A percentile compares a stretch with the other conserved stretches of the same genome.
phyloP scores from a whole-genome alignment of 2,329 filamentous ascomycete genomes.

The Byssothecium circinans region DNA sequence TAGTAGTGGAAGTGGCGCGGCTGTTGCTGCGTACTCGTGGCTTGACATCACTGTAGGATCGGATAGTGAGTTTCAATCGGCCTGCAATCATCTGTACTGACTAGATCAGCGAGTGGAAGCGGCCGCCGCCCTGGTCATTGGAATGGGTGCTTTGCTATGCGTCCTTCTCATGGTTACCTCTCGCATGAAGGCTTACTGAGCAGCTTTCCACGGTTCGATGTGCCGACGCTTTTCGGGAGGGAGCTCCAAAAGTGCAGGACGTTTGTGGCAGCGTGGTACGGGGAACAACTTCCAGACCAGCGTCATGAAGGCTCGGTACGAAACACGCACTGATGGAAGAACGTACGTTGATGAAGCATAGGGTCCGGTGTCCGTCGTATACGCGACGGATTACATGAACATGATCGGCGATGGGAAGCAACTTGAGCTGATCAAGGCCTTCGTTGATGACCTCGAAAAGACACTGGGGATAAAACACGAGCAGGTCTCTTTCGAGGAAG shows the following conservation, averaged over 20 bases:
- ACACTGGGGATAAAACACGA: neutral
- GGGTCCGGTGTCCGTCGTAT: no score
- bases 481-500: constrained; percentile 1
- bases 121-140: constrained; percentile 1
- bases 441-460: neutral
- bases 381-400: neutral
- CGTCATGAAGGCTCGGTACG: no score
- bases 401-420: neutral
- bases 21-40: constrained; percentile 9
- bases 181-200: no score
- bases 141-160: neutral
- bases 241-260: no score
- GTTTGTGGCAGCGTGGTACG: no score
- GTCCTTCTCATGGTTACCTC: no score
- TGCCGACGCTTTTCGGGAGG: no score
- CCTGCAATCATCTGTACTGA: neutral
- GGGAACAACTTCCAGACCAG: no score
- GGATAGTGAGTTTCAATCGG: constrained; percentile 2
- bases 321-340: no score
- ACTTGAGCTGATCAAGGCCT: neutral
- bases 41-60: constrained; percentile 40
- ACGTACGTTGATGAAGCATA: no score
- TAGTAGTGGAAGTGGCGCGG: constrained; percentile 2
- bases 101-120: constrained; percentile 2
- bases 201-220: no score